Evolutionary conservation across 805 yeast genomes (phyloP).

Genomic region (Yarrowia yakushimensis): DNA sequence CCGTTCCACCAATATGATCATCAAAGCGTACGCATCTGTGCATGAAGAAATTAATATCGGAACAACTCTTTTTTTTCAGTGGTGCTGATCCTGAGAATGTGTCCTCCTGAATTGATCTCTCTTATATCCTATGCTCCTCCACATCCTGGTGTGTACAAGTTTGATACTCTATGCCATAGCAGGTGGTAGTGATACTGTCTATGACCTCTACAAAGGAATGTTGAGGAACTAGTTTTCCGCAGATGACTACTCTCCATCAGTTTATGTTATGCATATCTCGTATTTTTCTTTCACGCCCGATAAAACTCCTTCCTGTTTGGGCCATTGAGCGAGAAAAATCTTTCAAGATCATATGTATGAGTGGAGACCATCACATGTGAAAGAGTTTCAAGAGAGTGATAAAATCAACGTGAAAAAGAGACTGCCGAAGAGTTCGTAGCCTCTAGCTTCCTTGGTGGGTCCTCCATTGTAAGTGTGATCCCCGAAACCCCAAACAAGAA

Average conservation of each 20-base stretch:
- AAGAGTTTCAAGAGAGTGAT: not conserved
- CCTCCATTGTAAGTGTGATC: not conserved
- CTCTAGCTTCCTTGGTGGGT: not conserved
- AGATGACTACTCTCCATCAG: too few species aligned
- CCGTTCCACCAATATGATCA: too few species aligned
- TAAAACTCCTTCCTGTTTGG: not conserved
- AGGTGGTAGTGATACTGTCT: not conserved
- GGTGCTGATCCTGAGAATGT: not conserved
- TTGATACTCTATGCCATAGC: not conserved
- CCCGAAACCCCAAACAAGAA: not conserved
- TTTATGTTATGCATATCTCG: not conserved
- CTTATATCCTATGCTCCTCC: not conserved
- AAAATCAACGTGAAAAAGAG: not conserved
- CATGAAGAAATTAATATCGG: constrained; percentile 1
- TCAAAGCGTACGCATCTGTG: not conserved
- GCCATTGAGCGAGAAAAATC: not conserved
- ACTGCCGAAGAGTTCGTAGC: not conserved
- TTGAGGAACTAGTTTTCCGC: too few species aligned
- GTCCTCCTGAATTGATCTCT: not conserved
- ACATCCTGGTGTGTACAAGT: not conserved
- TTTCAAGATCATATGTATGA: not conserved
- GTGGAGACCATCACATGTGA: not conserved
- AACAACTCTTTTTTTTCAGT: not conserved
- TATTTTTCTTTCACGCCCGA: not conserved
- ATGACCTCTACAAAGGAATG: not conserved